Percentiles rank a stretch among this genome's conserved stretches.
phyloP scores from a whole-genome alignment of 2,329 filamentous ascomycete genomes.

The Colletotrichum sp. region DNA sequence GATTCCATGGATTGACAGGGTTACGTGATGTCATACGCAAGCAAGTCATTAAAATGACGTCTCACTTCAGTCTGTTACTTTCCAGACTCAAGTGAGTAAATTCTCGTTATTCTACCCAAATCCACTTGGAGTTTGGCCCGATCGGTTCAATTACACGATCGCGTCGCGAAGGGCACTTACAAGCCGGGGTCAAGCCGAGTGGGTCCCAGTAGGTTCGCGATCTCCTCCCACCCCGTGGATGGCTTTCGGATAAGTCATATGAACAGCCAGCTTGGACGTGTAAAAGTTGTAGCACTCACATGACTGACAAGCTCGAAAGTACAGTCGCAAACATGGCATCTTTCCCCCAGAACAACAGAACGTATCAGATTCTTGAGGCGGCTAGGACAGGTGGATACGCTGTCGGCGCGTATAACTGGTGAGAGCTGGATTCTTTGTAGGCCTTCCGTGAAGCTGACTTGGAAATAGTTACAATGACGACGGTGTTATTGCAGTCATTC shows the following conservation, averaged over 20 bases:
- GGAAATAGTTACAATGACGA: background rate
- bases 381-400: background rate
- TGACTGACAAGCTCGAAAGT: no score
- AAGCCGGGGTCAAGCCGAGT: background rate
- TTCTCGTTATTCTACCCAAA: accelerated
- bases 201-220: background rate
- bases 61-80: no score
- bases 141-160: background rate
- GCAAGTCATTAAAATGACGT: no score
- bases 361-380: background rate
- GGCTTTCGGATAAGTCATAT: background rate
- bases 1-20: accelerated
- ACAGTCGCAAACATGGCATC: background rate
- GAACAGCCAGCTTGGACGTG: accelerated
- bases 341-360: background rate
- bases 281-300: background rate
- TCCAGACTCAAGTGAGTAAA: background rate
- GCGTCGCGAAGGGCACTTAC: background rate
- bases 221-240: no score
- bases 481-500: background rate
- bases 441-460: accelerated
- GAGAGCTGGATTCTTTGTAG: background rate
- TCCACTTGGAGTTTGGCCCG: background rate
- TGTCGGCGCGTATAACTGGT: background rate
- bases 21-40: background rate